phyloP scores from a whole-genome alignment of 352 stramenopile genomes.

The Blastocystis sp. region DNA sequence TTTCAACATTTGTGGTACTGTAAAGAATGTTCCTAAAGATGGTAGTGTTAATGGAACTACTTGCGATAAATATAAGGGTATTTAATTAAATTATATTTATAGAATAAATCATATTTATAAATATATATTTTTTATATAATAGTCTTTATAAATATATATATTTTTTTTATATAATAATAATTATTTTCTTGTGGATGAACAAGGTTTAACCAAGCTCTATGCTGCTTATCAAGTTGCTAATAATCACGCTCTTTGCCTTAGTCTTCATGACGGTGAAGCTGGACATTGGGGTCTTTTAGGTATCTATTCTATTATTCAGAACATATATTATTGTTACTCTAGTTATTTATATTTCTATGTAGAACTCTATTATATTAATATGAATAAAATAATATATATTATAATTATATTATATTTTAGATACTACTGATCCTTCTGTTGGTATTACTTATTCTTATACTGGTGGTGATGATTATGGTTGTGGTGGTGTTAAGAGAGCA shows the following conservation, averaged over 20 bases:
- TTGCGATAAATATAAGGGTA: constrained; percentile 12
- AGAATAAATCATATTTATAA: neutral
- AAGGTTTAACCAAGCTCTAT: too few species aligned
- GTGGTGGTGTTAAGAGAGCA: neutral
- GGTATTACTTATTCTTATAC: constrained; percentile 28
- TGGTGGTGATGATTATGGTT: constrained; percentile 12
- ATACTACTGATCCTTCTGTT: constrained; percentile 12
- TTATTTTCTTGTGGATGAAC: too few species aligned
- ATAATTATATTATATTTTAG: neutral
- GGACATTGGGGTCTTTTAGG: too few species aligned
- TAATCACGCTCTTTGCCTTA: neutral
- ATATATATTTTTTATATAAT: too few species aligned
- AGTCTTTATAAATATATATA: too few species aligned
- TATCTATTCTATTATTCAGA: constrained; percentile 5
- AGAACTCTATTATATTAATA: too few species aligned
- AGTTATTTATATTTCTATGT: too few species aligned
- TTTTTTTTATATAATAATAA: too few species aligned
- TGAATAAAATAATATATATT: too few species aligned
- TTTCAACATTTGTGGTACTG: constrained; percentile 22
- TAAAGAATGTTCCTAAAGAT: constrained; percentile 6
- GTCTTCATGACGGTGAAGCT: too few species aligned
- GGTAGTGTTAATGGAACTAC: neutral
- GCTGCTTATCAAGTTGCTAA: constrained; percentile 25
- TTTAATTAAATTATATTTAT: neutral
- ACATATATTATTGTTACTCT: constrained; percentile 10